Conservation (phyloP, 805 yeast genomes). For the Zygosaccharomyces kombuchaensis region DNA sequence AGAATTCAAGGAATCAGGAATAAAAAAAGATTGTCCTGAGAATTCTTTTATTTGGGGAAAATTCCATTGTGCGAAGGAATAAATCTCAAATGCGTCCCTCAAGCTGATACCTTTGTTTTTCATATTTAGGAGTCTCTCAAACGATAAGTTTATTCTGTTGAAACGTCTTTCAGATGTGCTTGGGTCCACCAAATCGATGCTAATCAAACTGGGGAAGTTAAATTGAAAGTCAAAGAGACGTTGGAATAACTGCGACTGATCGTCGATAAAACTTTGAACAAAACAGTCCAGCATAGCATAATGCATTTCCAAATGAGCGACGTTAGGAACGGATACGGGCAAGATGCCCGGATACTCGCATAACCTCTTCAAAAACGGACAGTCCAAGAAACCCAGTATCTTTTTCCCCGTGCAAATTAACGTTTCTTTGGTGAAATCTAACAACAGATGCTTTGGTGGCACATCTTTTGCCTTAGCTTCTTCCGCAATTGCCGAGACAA, state of each 20-base stretch:
- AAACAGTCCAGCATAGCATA: constrained; percentile 22
- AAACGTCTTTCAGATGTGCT: constrained; percentile 14
- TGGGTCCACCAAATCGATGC: constrained; percentile 14
- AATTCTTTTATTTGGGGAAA: constrained; percentile 19
- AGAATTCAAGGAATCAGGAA: constrained; percentile 11
- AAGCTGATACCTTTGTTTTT: constrained; percentile 12
- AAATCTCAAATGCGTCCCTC: constrained; percentile 19
- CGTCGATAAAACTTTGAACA: too few relatives aligned
- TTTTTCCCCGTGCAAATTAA: constrained; percentile 2
- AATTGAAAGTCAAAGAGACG: constrained; percentile 3
- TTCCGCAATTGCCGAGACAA: not conserved
- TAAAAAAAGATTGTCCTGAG: constrained; percentile 24
- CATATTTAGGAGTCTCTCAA: constrained; percentile 17
- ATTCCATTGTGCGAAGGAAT: constrained; percentile 28
- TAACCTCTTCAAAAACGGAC: not conserved
- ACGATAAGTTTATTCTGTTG: constrained; percentile 23
- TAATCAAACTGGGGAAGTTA: constrained; percentile 13
- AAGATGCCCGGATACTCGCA: constrained; percentile 1
- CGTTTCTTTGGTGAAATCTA: constrained; percentile 5
- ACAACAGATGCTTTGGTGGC: constrained; percentile 1
- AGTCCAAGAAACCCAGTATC: constrained; percentile 18
- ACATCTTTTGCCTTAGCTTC: not conserved
- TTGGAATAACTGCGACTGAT: not conserved
- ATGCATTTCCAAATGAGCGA: constrained; percentile 13
- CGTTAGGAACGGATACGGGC: constrained; percentile 13